Evolutionary conservation across 2,329 filamentous ascomycete species (phyloP), one percentile per base, ranked within the genome.

Genomic region (Colletotrichum chlorophyti): DNA sequence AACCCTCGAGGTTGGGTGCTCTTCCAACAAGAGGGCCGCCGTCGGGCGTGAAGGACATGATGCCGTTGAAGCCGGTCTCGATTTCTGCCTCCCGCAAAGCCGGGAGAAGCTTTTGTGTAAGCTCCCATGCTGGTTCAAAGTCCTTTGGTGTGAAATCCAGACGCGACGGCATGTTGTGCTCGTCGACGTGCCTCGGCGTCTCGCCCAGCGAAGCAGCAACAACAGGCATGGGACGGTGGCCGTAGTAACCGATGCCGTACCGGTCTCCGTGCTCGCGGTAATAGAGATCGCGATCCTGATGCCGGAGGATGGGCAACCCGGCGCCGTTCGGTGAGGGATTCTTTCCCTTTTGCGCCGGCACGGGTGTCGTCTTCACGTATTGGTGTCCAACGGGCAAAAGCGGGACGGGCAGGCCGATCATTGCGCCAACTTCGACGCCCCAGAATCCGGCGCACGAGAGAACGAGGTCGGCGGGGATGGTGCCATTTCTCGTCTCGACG

Each of bases 31-130:
- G 74, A 0, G 85, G 82, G 0, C 83, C 84, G 1, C 85, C 85
- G 49, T 88, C 85, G 0, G 85, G 85, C 0, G 85, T 88, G 65
- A 88, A 88, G 0, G 85, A 88, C 69, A 88, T 85, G 64, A 88
- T 79, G 3, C 85, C 85, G 64, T 88, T 88, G 76, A 88, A 88
- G 0, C 84, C 86, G 35, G 86, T 80, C 0, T 74, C 80, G 6
- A 88, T 79, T 55, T 83, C 69, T 12, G 72, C 78, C 5, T 83
- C 72, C 3, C 72, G 69, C 4, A 88, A 71, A 1, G 72, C 73
- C 0, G 86, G 85, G 1, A 88, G 68, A 1, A 88, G 69, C 26
- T 82, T 75, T 60, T 82, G 74, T 0, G 82, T 81, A 11, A 83
- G 73, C 58, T 82, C 72, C 85, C 85, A 88, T 0, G 84, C 86